Evolutionary conservation across 352 stramenopile species (phyloP).

Genomic region (Globisporangium acanthophoron): DNA sequence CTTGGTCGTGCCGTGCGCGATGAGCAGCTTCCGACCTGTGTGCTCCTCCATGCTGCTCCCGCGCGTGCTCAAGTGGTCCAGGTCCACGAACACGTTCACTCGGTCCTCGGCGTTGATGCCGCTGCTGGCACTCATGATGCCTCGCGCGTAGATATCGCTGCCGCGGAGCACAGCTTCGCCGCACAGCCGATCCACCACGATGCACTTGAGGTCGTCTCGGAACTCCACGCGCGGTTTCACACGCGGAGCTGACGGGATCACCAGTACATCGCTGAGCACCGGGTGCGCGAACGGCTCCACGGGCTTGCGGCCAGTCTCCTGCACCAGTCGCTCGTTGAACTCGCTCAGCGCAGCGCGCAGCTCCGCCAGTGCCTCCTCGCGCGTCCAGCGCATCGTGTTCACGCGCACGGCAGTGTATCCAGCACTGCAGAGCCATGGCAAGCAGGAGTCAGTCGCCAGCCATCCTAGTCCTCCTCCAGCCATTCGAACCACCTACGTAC

Average conservation of each 20-base stretch:
- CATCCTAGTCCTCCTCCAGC: not conserved
- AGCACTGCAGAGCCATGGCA: constrained; percentile 21
- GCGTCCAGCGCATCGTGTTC: constrained; percentile 60
- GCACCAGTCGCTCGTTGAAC: constrained; percentile 55
- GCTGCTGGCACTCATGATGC: constrained; percentile 87
- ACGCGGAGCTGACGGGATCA: constrained; percentile 56
- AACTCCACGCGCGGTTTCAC: constrained; percentile 23
- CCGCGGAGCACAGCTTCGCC: constrained; percentile 91
- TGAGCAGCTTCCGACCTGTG: constrained; percentile 72
- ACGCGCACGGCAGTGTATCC: constrained; percentile 75
- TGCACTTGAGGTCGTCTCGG: constrained; percentile 31
- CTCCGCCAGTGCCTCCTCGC: constrained; percentile 43
- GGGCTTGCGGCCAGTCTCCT: constrained; percentile 26
- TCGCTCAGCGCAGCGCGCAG: constrained; percentile 34
- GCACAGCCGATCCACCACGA: constrained; percentile 90
- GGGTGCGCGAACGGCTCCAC: constrained; percentile 34
- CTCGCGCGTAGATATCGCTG: constrained; percentile 91
- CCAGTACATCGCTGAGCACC: constrained; percentile 47
- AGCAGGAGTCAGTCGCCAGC: not conserved
- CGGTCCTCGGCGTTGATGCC: constrained; percentile 71
- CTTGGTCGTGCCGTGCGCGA: constrained; percentile 57
- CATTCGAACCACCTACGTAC: constrained; percentile 22
- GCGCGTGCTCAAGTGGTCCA: constrained; percentile 75
- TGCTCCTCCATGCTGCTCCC: constrained; percentile 69
- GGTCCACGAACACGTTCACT: constrained; percentile 84